Evolutionary conservation across 495 filamentous ascomycete genomes (phyloP), one percentile per base, ranked within the genome.

Genomic region (Penicillium angulare): DNA sequence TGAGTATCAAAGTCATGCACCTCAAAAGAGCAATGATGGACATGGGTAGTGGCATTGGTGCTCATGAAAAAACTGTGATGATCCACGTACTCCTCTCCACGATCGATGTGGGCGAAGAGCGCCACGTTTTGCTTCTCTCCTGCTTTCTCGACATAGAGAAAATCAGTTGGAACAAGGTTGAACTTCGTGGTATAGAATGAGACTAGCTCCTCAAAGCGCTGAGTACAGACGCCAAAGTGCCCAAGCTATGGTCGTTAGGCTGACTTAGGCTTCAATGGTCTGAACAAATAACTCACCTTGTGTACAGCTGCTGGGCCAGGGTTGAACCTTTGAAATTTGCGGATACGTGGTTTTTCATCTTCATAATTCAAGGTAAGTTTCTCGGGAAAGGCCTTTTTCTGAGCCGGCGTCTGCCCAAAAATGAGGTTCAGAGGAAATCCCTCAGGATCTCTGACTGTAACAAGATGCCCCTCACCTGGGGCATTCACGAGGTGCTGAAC

Each of bases 1-100:
- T 90, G 86, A 0, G 83, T 81, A 54, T 91, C 87, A 56, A 86
- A 87, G 59, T 91, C 86, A 61, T 86, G 79, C 6, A 88, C 86
- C 64, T 91, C 87, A 49, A 85, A 91, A 3, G 78, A 83, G 22
- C 79, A 80, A 59, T 91, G 87, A 61, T 90, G 87, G 2, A 90
- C 82, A 59, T 86, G 82, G 13, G 69, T 66, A 13, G 75, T 12
- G 5, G 75, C 63, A 3, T 75, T 77, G n/a, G 68, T 51, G 55
- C 73, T 76, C 56, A 90, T 75, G 76, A 89, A 89, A 63, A 90
- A 83, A n/a, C 65, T 73, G 68, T 90, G 87, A 55, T 91, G 87
- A 59, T 91, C 86, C 0, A 84, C 80, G 45, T 74, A 65, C 3
- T 81, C 75, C 0, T 63, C 55, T 0, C 86, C 86, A 5, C 77